Percentiles rank a stretch among this genome's conserved stretches.
Conservation (phyloP, 352 stramenopile genomes). For the Phytophthora podocarpi region DNA sequence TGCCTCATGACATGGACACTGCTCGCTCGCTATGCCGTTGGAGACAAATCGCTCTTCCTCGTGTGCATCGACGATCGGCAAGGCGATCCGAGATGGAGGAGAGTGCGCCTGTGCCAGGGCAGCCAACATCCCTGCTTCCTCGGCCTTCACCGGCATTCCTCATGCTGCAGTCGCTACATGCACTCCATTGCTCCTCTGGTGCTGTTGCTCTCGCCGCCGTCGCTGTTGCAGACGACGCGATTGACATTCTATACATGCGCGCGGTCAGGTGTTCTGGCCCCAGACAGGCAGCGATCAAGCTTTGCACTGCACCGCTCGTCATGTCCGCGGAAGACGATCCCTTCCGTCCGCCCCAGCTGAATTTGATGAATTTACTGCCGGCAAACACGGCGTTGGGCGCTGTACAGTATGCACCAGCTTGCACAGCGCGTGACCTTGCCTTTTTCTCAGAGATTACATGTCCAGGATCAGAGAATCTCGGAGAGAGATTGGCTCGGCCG, state of each 20-base stretch:
- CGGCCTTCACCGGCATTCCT: too few relatives aligned
- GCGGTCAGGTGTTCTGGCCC: background rate
- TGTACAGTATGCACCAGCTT: background rate
- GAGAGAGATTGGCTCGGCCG: background rate
- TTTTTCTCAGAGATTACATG: constrained; percentile 15
- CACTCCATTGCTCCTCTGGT: too few relatives aligned
- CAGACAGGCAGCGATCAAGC: constrained; percentile 10
- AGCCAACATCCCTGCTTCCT: background rate
- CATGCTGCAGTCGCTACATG: too few relatives aligned
- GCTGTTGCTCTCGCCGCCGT: too few relatives aligned
- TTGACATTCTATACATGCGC: too few relatives aligned
- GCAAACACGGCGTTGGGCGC: constrained; percentile 18
- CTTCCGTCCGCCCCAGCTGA: constrained; percentile 3
- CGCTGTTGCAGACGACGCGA: too few relatives aligned
- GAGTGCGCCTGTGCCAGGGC: constrained; percentile 7
- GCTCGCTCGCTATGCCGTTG: too few relatives aligned
- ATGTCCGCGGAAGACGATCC: constrained; percentile 5
- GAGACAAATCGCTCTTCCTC: constrained; percentile 1
- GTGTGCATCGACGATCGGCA: constrained; percentile 4
- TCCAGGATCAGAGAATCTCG: constrained; percentile 9
- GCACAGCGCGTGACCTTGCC: too few relatives aligned
- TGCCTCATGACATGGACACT: too few relatives aligned
- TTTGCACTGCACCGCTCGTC: constrained; percentile 6
- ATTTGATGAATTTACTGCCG: too few relatives aligned
- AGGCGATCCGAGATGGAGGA: too few relatives aligned